These are phyloP conservation scores for Trichoderma atrobrunneum DNA, from an alignment of 2,329 filamentous ascomycete species.

Conservation along the genomic window DNA sequence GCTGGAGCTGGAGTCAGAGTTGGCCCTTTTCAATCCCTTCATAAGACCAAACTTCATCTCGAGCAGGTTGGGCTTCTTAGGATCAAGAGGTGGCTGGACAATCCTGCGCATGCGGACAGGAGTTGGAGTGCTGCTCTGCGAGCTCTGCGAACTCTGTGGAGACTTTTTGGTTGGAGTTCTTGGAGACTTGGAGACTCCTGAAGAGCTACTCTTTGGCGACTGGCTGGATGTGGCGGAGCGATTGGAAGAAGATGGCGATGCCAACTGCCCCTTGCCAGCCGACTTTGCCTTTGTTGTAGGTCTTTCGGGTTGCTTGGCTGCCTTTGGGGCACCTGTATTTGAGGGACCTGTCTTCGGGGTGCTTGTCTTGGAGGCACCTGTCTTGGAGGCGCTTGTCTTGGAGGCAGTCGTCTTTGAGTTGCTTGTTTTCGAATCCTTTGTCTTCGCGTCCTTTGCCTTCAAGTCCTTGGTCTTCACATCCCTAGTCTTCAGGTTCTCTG, in stretches of 20 bases:
- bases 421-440: background rate
- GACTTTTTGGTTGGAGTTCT: background rate
- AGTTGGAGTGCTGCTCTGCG: background rate
- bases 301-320: background rate
- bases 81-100: background rate
- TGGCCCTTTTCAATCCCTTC: background rate
- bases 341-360: background rate
- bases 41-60: constrained; percentile 11
- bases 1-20: background rate
- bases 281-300: background rate
- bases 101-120: constrained; percentile 1
- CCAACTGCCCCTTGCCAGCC: background rate
- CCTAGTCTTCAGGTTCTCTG: background rate
- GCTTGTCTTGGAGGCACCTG: background rate
- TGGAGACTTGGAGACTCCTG: background rate
- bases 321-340: background rate
- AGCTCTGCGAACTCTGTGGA: background rate
- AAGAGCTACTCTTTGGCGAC: background rate
- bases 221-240: background rate
- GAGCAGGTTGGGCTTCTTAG: background rate
- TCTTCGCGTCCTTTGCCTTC: background rate
- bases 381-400: background rate
- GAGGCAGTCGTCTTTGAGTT: background rate
- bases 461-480: background rate
- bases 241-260: background rate